A percentile compares a stretch with the other conserved stretches of the same genome.
Evolutionary conservation across 78 protist species (phyloP).

Genomic region (Emiliania huxleyi): DNA sequence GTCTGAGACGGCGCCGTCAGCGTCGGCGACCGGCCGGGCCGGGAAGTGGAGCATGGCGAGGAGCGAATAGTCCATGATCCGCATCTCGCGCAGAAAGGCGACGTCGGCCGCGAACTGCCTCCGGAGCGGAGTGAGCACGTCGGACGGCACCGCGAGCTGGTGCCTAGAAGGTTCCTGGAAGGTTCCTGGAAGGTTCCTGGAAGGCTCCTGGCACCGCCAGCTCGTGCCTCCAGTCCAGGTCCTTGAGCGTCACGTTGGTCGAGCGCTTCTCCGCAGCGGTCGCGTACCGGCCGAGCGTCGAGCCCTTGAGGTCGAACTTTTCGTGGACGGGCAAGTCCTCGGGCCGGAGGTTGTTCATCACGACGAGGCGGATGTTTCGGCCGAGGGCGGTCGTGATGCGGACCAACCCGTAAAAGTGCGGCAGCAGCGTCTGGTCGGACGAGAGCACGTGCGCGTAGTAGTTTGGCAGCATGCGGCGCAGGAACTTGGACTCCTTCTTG

Average conservation of each 20-base stretch:
- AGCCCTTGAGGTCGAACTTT: conserved; percentile 5
- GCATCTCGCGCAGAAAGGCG: not conserved
- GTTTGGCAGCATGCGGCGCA: not conserved
- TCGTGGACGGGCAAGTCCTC: not conserved
- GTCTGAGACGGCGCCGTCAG: too few species aligned
- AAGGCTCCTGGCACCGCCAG: not conserved
- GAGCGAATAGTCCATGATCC: conserved; percentile 2
- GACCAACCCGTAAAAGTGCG: conserved; percentile 4
- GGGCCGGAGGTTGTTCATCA: not conserved
- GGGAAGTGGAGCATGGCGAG: not conserved
- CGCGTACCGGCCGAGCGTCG: not conserved
- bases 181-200: too few species aligned
- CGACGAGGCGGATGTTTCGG: not conserved
- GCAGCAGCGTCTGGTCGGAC: not conserved
- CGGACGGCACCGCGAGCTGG: not conserved
- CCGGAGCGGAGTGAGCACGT: not conserved
- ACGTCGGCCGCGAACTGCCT: not conserved
- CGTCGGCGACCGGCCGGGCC: too few species aligned
- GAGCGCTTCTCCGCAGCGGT: not conserved
- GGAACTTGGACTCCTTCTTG: not conserved
- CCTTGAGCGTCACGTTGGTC: not conserved
- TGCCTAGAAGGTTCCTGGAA: too few species aligned
- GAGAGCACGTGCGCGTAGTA: not conserved
- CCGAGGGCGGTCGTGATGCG: not conserved
- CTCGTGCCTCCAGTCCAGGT: not conserved